A percentile compares a stretch with the other conserved stretches of the same genome.
Evolutionary conservation across 1,284 basidiomycete genomes (phyloP).

Genomic region (Ustilago xerochloae): DNA sequence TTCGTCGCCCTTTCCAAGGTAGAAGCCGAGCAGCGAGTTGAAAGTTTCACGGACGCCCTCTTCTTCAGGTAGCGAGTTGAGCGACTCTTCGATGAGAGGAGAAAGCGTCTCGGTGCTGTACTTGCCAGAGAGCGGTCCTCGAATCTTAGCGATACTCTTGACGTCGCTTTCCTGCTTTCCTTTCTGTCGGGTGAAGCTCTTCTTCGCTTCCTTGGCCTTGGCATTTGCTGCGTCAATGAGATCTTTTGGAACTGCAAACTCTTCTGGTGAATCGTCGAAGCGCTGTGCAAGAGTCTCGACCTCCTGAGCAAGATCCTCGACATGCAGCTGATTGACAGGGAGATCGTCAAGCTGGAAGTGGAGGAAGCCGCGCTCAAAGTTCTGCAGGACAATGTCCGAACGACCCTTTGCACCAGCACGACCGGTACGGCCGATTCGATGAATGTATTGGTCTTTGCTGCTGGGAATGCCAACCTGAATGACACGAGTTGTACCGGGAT

Average conservation of each 20-base stretch:
- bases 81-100: constrained; percentile 17
- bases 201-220: constrained; percentile 9
- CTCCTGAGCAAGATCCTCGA: constrained; percentile 73
- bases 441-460: constrained; percentile 82
- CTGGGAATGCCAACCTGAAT: constrained; percentile 89
- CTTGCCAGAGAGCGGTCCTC: constrained; percentile 38
- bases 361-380: constrained; percentile 84
- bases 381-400: constrained; percentile 86
- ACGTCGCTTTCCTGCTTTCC: neutral
- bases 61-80: constrained; percentile 17
- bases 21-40: constrained; percentile 56
- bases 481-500: constrained; percentile 85
- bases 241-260: constrained; percentile 27
- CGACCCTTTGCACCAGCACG: constrained; percentile 79
- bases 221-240: constrained; percentile 14
- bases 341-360: constrained; percentile 76
- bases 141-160: constrained; percentile 19
- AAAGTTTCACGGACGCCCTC: constrained; percentile 28
- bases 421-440: constrained; percentile 91
- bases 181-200: neutral
- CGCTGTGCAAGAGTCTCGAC: constrained; percentile 72
- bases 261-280: constrained; percentile 72
- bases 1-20: constrained; percentile 38
- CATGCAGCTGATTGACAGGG: constrained; percentile 76
- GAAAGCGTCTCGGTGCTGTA: constrained; percentile 17